A percentile compares a stretch with the other conserved stretches of the same genome.
Conservation (phyloP, 495 filamentous ascomycete genomes). For the Penicillium tannophilum region DNA sequence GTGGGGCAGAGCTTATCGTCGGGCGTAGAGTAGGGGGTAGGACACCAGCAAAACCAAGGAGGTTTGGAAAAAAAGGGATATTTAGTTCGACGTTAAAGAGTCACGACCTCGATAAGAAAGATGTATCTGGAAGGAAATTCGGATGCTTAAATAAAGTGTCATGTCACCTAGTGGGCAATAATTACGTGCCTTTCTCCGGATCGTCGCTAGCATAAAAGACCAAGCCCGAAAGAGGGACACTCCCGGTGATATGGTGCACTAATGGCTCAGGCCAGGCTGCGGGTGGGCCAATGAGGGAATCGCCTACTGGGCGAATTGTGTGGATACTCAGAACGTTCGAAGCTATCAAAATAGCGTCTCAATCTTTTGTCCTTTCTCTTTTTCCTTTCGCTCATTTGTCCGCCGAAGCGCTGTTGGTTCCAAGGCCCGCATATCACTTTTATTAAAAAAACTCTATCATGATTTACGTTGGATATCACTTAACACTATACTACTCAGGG, state of each 20-base stretch:
- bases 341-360: constrained; percentile 27
- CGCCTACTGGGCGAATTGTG: constrained; percentile 22
- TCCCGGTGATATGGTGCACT: constrained; percentile 15
- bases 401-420: neutral
- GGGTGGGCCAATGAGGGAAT: constrained; percentile 17
- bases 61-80: neutral
- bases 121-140: neutral
- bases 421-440: neutral
- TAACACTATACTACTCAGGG: neutral
- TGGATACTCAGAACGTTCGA: constrained; percentile 18
- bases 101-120: neutral
- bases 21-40: neutral
- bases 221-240: constrained; percentile 16
- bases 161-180: neutral
- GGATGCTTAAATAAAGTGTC: constrained; percentile 2
- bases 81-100: too few relatives aligned
- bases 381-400: neutral
- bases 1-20: neutral
- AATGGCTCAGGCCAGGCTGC: constrained; percentile 8
- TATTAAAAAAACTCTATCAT: too few relatives aligned
- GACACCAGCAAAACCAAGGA: neutral
- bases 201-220: constrained; percentile 17
- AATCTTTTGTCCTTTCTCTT: neutral
- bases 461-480: neutral
- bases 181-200: constrained; percentile 23